phyloP scores from a whole-genome alignment of 2,329 filamentous ascomycete species.

The Akanthomyces uredinophilus region DNA sequence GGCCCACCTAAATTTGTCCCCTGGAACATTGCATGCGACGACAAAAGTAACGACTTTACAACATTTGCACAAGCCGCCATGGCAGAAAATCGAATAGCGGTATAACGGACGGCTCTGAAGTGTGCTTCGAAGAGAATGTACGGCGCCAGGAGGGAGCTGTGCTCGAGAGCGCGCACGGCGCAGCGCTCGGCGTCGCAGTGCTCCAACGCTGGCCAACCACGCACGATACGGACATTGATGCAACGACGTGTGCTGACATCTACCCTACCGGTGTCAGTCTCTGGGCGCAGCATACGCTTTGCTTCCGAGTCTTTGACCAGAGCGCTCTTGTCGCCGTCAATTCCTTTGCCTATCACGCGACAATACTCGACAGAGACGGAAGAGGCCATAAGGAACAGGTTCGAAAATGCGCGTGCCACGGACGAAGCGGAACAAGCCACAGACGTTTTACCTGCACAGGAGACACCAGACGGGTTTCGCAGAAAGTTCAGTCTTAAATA shows the following conservation, averaged over 20 bases:
- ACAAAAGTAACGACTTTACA: neutral
- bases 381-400: conserved; percentile 1
- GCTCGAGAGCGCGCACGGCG: neutral
- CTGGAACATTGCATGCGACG: neutral
- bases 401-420: neutral
- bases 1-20: conserved; percentile 9
- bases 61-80: neutral
- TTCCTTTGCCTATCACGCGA: neutral
- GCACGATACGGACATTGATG: neutral
- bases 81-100: neutral
- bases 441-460: too few relatives aligned
- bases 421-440: neutral
- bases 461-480: neutral
- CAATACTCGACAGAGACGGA: neutral
- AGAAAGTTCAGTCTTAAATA: neutral
- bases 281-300: neutral
- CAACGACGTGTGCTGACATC: neutral
- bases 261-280: neutral
- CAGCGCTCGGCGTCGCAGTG: neutral
- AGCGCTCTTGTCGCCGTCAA: too few relatives aligned
- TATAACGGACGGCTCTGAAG: neutral
- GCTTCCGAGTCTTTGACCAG: too few relatives aligned
- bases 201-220: neutral
- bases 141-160: conserved; percentile 1
- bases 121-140: neutral